These are phyloP conservation scores for Heliosperma pusillum DNA, from an alignment of 148 eudicot genomes.

Conservation along the genomic window DNA sequence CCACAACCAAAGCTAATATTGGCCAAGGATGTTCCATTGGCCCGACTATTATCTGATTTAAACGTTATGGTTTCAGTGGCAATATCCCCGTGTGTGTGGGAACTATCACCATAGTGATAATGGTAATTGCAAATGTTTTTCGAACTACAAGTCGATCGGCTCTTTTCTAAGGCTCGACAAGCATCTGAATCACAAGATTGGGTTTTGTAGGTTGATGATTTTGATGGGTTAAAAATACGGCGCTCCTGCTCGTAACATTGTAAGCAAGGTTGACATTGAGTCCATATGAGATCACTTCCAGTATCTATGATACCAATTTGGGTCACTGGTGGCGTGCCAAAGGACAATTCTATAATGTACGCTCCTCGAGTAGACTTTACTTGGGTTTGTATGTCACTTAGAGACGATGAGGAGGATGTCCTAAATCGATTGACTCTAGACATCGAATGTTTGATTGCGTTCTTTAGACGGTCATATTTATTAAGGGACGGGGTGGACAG, in stretches of 20 bases:
- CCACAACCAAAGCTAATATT: slow-evolving; percentile 30
- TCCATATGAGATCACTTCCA: slow-evolving; percentile 32
- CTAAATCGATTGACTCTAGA: slow-evolving; percentile 16
- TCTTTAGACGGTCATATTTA: slow-evolving; percentile 24
- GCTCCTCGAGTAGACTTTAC: slow-evolving; percentile 2
- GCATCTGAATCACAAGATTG: slow-evolving; percentile 14
- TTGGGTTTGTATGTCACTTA: slow-evolving; percentile 15
- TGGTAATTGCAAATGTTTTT: slow-evolving; percentile 24
- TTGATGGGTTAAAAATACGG: slow-evolving; percentile 24
- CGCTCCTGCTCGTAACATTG: slow-evolving; percentile 8
- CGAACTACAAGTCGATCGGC: not conserved
- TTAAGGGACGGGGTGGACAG: slow-evolving; percentile 25
- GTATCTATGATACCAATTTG: slow-evolving; percentile 18
- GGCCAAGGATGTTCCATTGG: not conserved
- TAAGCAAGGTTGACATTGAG: slow-evolving; percentile 25
- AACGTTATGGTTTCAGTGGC: slow-evolving; percentile 36
- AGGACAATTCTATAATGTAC: slow-evolving; percentile 8
- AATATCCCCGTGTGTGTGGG: slow-evolving; percentile 30
- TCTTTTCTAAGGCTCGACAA: not conserved
- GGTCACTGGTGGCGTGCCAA: slow-evolving; percentile 1
- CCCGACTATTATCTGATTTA: not conserved
- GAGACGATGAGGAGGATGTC: not conserved
- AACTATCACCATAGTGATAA: slow-evolving; percentile 26
- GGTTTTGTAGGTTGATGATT: slow-evolving; percentile 15
- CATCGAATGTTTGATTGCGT: slow-evolving; percentile 28